A percentile compares a stretch with the other conserved stretches of the same genome.
Conservation (phyloP, 306 rosid species). For the Quercus engelmannii region DNA sequence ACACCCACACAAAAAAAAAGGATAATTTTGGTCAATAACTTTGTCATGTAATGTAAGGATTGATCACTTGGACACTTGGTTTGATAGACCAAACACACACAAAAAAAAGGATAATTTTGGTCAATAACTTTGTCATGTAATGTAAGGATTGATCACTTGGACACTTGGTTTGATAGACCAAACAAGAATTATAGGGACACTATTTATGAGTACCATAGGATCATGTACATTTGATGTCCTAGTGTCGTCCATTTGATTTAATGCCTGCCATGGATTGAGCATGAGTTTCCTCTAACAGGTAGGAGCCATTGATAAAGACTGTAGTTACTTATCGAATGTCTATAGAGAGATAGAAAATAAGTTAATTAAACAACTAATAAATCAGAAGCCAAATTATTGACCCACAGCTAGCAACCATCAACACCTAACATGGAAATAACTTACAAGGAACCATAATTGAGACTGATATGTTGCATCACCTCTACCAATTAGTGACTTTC, state of each 20-base stretch:
- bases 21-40: neutral
- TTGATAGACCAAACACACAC: neutral
- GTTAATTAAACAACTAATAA: neutral
- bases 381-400: neutral
- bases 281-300: neutral
- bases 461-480: conserved; percentile 36
- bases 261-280: neutral
- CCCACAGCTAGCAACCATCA: conserved; percentile 13
- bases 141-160: neutral
- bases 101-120: too few species aligned
- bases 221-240: too few species aligned
- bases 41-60: neutral
- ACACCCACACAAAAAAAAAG: too few species aligned
- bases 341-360: neutral
- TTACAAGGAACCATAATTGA: conserved; percentile 38
- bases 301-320: neutral
- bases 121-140: neutral
- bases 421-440: conserved; percentile 16
- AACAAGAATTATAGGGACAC: neutral
- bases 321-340: neutral
- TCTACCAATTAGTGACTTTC: conserved; percentile 10
- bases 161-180: neutral
- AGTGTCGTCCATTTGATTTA: neutral
- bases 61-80: neutral
- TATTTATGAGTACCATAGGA: neutral